These are phyloP conservation scores for Petunia secreta DNA, from an alignment of 257 asterid genomes.

Conservation along the genomic window DNA sequence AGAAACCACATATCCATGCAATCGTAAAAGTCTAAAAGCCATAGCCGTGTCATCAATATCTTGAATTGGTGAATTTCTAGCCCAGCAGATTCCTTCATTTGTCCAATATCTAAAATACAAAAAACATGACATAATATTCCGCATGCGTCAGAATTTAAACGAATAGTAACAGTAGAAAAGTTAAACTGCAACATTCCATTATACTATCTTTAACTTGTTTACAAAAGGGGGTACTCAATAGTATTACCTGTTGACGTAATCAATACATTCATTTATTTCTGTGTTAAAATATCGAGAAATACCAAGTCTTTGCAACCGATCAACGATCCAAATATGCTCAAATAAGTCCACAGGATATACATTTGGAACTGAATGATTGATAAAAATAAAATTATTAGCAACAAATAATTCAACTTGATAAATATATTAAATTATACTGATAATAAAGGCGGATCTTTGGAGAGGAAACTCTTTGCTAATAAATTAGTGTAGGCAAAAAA, in stretches of 20 bases:
- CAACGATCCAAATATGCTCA: slow-evolving; percentile 85
- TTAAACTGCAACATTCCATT: neutral
- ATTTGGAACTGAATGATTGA: slow-evolving; percentile 58
- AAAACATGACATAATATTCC: neutral
- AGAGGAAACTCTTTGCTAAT: no score
- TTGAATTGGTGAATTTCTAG: slow-evolving; percentile 66
- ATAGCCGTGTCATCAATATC: slow-evolving; percentile 96
- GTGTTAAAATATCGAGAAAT: slow-evolving; percentile 62
- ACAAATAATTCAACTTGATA: no score
- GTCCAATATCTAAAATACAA: slow-evolving; percentile 66
- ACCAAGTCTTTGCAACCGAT: slow-evolving; percentile 77
- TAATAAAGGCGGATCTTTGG: neutral
- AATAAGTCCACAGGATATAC: slow-evolving; percentile 96
- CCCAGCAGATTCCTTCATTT: slow-evolving; percentile 83
- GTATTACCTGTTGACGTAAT: slow-evolving; percentile 58
- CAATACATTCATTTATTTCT: slow-evolving; percentile 67
- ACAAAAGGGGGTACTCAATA: neutral
- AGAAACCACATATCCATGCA: slow-evolving; percentile 81
- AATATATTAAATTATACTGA: neutral
- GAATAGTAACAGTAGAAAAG: neutral
- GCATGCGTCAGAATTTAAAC: neutral
- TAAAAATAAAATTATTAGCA: neutral
- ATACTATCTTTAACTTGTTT: neutral
- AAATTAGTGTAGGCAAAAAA: no score
- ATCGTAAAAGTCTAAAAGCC: slow-evolving; percentile 86